Conservation (phyloP, 805 yeast species). For the Komagataella ulmi region DNA sequence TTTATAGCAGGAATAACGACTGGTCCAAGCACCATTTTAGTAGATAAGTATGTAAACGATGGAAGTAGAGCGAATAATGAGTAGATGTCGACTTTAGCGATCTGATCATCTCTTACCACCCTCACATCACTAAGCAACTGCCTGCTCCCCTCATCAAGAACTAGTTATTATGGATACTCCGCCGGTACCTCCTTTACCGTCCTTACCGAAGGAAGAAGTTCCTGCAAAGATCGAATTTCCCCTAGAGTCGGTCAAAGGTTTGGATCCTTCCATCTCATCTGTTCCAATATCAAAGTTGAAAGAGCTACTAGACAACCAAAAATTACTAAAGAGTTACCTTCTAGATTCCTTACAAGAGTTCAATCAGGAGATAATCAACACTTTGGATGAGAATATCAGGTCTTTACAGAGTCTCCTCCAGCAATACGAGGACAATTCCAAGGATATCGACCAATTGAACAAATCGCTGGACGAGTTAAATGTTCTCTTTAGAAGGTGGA, state of each 20-base stretch:
- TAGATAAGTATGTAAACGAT: not conserved
- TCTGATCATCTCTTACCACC: too few species aligned
- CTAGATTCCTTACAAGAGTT: not conserved
- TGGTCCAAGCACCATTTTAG: slow-evolving; percentile 2
- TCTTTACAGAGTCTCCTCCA: not conserved
- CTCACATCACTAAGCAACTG: too few species aligned
- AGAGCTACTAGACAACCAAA: not conserved
- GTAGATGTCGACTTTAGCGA: not conserved
- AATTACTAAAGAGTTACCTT: not conserved
- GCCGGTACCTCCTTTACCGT: not conserved
- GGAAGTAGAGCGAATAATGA: not conserved
- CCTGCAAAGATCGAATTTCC: not conserved
- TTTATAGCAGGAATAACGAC: slow-evolving; percentile 26
- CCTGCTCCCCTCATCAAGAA: not conserved
- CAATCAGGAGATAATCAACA: not conserved
- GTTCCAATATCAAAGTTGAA: not conserved
- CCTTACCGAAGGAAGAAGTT: not conserved
- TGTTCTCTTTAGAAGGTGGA: not conserved
- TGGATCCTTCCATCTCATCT: not conserved
- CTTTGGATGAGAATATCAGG: not conserved
- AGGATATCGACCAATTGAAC: not conserved
- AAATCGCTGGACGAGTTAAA: not conserved
- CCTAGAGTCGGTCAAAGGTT: not conserved
- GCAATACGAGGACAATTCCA: not conserved
- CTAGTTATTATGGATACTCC: not conserved